Conservation (phyloP, 441 rosid genomes). For the Cnidoscolus chayamansa region DNA sequence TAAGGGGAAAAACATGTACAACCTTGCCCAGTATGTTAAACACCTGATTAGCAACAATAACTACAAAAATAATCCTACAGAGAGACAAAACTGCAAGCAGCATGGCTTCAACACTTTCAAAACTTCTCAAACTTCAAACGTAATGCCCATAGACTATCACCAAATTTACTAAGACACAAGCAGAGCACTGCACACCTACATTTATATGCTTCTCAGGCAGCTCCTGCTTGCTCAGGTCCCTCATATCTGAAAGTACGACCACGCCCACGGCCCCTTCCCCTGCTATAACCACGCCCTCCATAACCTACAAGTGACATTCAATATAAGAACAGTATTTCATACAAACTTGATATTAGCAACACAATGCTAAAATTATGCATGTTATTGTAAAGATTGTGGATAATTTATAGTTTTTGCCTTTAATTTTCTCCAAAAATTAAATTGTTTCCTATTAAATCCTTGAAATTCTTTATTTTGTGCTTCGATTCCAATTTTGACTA, state of each 20-base stretch:
- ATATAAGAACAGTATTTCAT: not conserved
- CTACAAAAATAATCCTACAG: slow-evolving; percentile 6
- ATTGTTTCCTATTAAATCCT: too few species aligned
- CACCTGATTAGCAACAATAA: slow-evolving; percentile 12
- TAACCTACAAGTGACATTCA: not conserved
- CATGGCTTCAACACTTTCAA: not conserved
- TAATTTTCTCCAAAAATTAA: too few species aligned
- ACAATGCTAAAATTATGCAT: not conserved
- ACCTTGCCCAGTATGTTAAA: slow-evolving; percentile 7
- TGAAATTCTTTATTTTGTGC: too few species aligned
- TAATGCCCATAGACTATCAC: not conserved
- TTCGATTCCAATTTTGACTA: too few species aligned
- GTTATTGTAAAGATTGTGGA: not conserved
- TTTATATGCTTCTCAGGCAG: slow-evolving; percentile 6
- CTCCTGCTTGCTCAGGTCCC: slow-evolving; percentile 3
- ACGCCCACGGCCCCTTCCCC: slow-evolving; percentile 15
- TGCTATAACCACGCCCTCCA: slow-evolving; percentile 13
- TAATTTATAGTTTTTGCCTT: not conserved
- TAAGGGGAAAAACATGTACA: slow-evolving; percentile 9
- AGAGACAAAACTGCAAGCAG: slow-evolving; percentile 16
- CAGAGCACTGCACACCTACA: slow-evolving; percentile 8
- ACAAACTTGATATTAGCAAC: not conserved
- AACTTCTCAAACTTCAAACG: not conserved
- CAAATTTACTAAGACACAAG: not conserved
- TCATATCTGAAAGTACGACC: slow-evolving; percentile 9